Conservation (phyloP, 225 moss, liverwort and hornwort species). For the Polytrichum formosum region DNA sequence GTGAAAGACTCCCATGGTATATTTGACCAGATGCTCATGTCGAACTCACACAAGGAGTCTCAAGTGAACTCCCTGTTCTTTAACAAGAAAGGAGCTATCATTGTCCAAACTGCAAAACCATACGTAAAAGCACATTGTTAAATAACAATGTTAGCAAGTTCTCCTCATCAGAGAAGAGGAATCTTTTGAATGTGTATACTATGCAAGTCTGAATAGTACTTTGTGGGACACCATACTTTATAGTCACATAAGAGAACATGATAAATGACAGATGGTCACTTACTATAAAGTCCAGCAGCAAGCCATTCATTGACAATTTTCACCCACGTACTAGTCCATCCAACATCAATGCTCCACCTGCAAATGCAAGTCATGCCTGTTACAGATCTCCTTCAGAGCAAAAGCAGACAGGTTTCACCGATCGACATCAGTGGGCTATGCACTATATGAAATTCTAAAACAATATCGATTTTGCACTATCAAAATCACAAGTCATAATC, state of each 20-base stretch:
- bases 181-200: neutral
- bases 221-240: neutral
- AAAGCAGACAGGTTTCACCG: too few species aligned
- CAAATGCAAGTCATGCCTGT: neutral
- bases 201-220: neutral
- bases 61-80: constrained; percentile 64
- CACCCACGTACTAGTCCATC: constrained; percentile 97
- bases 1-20: constrained; percentile 3
- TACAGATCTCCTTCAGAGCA: too few species aligned
- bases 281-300: constrained; percentile 80
- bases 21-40: neutral
- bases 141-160: neutral
- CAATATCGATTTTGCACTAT: too few species aligned
- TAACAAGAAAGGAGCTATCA: constrained; percentile 79
- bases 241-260: neutral
- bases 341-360: constrained; percentile 98
- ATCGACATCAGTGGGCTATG: too few species aligned
- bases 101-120: constrained; percentile 87
- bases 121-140: neutral
- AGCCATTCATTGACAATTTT: constrained; percentile 98
- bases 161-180: neutral
- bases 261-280: constrained; percentile 14
- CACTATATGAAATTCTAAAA: too few species aligned
- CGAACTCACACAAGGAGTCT: constrained; percentile 1
- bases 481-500: too few species aligned